Percentiles rank a stretch among this genome's conserved stretches.
phyloP scores from a whole-genome alignment of 2,329 filamentous ascomycete genomes.

The Sporothrix brunneoviolacea region DNA sequence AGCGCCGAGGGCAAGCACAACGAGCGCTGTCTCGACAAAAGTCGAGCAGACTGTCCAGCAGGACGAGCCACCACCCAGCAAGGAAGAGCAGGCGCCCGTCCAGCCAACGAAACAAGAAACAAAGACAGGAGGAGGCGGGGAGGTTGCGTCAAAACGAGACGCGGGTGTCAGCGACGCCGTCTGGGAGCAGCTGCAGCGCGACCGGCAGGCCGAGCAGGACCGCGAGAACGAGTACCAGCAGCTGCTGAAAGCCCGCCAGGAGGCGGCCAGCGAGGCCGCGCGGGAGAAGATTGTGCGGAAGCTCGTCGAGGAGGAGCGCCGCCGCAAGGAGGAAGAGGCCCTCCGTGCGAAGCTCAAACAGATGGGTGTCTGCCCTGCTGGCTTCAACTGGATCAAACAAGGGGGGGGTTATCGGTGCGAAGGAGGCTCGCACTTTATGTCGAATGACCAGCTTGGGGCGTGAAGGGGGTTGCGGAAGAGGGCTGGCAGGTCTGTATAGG shows the following conservation, averaged over 20 bases:
- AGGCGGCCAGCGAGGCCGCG: conserved; percentile 24
- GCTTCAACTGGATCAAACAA: conserved; percentile 30
- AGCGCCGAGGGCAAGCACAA: too few relatives aligned
- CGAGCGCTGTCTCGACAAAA: too few relatives aligned
- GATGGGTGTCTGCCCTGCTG: conserved; percentile 50
- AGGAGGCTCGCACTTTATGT: conserved; percentile 2
- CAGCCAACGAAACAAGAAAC: too few relatives aligned
- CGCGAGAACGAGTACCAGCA: conserved; percentile 31
- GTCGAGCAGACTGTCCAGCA: too few relatives aligned
- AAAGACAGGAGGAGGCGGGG: background rate
- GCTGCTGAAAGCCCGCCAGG: conserved; percentile 15
- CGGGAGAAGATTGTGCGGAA: conserved; percentile 31
- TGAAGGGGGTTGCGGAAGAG: too few relatives aligned
- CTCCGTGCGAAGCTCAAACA: conserved; percentile 36
- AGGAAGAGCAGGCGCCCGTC: background rate
- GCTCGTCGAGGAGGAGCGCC: conserved; percentile 33
- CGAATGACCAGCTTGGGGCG: background rate
- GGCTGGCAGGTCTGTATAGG: too few relatives aligned
- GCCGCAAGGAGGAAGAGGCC: conserved; percentile 33
- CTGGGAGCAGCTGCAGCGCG: conserved; percentile 54
- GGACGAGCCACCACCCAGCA: too few relatives aligned
- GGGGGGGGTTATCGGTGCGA: background rate
- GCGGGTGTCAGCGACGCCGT: conserved; percentile 50
- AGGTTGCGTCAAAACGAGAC: conserved; percentile 36
- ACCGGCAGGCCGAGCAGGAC: conserved; percentile 34